Percentiles rank a stretch among this genome's conserved stretches.
Conservation (phyloP, 2,329 filamentous ascomycete species). For the Fusarium citri region DNA sequence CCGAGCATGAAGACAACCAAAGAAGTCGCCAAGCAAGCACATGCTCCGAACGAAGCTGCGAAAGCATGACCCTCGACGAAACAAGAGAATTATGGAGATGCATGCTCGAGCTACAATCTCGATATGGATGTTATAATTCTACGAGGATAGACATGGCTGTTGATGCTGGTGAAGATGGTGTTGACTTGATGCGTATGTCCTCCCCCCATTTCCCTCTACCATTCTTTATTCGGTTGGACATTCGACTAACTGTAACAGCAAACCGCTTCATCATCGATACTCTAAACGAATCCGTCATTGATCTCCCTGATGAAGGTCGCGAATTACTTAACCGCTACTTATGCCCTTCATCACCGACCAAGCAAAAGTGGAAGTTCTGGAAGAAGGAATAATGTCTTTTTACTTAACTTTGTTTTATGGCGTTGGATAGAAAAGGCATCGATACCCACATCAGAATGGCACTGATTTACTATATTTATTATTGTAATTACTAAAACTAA, state of each 20-base stretch:
- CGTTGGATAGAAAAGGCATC: constrained; percentile 9
- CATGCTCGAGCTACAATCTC: constrained; percentile 61
- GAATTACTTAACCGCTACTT: constrained; percentile 51
- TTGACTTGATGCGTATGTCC: constrained; percentile 60
- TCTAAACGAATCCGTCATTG: constrained; percentile 53
- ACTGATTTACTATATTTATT: constrained; percentile 2
- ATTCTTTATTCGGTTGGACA: too few relatives aligned
- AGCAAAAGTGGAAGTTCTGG: constrained; percentile 48
- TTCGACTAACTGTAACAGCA: constrained; percentile 44
- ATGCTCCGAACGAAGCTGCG: constrained; percentile 48
- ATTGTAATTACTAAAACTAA: constrained; percentile 9
- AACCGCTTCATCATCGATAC: constrained; percentile 57
- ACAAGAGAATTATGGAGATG: constrained; percentile 59
- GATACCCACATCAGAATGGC: constrained; percentile 41
- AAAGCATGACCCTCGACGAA: constrained; percentile 53
- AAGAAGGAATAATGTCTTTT: constrained; percentile 37
- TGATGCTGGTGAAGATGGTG: constrained; percentile 54
- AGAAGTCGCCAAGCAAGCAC: constrained; percentile 45
- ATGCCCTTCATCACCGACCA: constrained; percentile 30
- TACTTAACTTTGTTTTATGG: constrained; percentile 1
- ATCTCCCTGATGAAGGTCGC: constrained; percentile 53
- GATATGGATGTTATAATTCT: constrained; percentile 62
- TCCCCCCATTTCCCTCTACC: too few relatives aligned
- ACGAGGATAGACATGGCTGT: constrained; percentile 61
- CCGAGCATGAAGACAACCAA: constrained; percentile 11